Evolutionary conservation across 2,329 filamentous ascomycete genomes (phyloP).

Genomic region (Ophiostoma tasmaniense): DNA sequence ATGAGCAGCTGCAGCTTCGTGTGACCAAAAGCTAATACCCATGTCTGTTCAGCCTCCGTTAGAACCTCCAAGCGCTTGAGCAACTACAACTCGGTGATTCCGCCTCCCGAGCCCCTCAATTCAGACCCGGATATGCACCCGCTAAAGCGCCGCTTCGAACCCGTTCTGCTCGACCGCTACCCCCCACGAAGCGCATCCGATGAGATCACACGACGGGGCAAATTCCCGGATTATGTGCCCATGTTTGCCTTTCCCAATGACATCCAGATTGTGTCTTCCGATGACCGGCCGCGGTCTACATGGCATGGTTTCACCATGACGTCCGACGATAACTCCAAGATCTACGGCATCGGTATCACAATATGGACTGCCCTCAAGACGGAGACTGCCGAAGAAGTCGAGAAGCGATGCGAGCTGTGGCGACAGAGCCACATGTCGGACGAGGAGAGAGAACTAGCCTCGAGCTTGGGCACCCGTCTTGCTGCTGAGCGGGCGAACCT

Average conservation of each 20-base stretch:
- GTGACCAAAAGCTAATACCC: constrained; percentile 19
- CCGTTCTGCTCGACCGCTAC: constrained; percentile 90
- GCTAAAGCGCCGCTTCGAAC: constrained; percentile 86
- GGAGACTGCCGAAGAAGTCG: constrained; percentile 73
- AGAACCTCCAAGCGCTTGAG: constrained; percentile 83
- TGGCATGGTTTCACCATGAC: constrained; percentile 99
- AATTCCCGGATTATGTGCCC: constrained; percentile 93
- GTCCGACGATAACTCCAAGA: constrained; percentile 77
- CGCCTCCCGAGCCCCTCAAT: constrained; percentile 81
- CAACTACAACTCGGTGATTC: constrained; percentile 98
- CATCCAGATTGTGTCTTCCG: constrained; percentile 90
- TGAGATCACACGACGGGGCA: constrained; percentile 69
- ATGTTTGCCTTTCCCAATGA: constrained; percentile 99
- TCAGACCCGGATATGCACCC: constrained; percentile 91
- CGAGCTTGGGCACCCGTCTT: constrained; percentile 80
- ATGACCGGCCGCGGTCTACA: constrained; percentile 87
- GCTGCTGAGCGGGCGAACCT: constrained; percentile 82
- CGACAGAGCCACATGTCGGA: constrained; percentile 80
- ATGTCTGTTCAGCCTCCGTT: constrained; percentile 41
- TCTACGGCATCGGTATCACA: constrained; percentile 85
- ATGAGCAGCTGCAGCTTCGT: not conserved
- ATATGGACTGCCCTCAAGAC: constrained; percentile 84
- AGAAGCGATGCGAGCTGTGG: constrained; percentile 75
- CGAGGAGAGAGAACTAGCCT: constrained; percentile 83
- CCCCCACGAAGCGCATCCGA: constrained; percentile 75